phyloP scores from a whole-genome alignment of 2,329 filamentous ascomycete species.

The Ophiostoma sp. region DNA sequence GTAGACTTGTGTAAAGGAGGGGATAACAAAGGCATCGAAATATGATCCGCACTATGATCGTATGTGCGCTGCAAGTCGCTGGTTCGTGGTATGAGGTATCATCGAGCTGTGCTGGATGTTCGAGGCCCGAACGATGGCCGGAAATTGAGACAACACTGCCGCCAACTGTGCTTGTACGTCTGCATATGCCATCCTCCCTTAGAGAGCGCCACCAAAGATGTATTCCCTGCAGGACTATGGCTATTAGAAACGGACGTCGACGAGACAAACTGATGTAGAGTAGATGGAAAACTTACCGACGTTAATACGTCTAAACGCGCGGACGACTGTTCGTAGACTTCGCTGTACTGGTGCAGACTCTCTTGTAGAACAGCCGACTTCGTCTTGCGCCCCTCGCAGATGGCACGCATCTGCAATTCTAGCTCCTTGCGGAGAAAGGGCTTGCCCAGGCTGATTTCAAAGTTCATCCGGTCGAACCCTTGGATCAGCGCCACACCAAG shows the following conservation, averaged over 20 bases:
- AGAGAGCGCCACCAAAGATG: slow-evolving; percentile 37
- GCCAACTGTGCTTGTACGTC: not conserved
- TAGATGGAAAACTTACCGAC: slow-evolving; percentile 43
- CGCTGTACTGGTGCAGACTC: slow-evolving; percentile 79
- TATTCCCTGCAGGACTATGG: slow-evolving; percentile 49
- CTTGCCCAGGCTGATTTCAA: slow-evolving; percentile 88
- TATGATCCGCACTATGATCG: too few species aligned
- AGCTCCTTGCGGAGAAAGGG: slow-evolving; percentile 96
- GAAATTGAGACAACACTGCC: not conserved
- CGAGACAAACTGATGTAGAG: not conserved
- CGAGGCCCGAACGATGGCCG: not conserved
- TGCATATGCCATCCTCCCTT: slow-evolving; percentile 13
- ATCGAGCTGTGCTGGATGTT: not conserved
- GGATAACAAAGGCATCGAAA: too few species aligned
- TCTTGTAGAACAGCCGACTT: slow-evolving; percentile 71
- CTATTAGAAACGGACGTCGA: not conserved
- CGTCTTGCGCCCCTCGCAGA: slow-evolving; percentile 79
- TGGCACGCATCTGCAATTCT: slow-evolving; percentile 94
- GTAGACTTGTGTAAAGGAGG: too few species aligned
- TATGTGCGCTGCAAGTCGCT: too few species aligned
- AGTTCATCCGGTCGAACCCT: slow-evolving; percentile 90
- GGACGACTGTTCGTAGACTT: slow-evolving; percentile 76
- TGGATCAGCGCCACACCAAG: slow-evolving; percentile 87
- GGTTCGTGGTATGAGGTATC: not conserved
- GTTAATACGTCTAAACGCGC: slow-evolving; percentile 65